Evolutionary conservation across 1,284 basidiomycete species (phyloP), one percentile per base, ranked within the genome.

Genomic region (Ganoderma multipileum): DNA sequence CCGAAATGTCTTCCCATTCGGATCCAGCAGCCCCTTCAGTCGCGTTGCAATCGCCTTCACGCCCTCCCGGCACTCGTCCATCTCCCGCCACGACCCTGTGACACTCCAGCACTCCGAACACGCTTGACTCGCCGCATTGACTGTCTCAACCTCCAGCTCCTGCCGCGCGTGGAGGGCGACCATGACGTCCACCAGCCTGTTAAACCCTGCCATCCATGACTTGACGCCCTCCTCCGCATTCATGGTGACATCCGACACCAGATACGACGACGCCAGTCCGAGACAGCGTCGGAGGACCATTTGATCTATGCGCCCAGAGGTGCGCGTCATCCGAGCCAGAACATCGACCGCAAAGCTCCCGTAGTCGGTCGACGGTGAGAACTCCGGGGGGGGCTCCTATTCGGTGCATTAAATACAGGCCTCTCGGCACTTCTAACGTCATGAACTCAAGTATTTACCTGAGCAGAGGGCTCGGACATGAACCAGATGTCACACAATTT

Each of bases 81-180:
- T 79, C 23, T 88, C 89, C 39, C 85, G 82, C 89, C 90, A 94
- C 20, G 86, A 86, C 0, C 87, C 87, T 0, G 89, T 87, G 5
- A 89, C 87, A 20, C 84, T 88, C 93, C 93, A 94, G 78, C 92
- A 93, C 77, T 94, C 93, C 3, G 92, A 92, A 76, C 92, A 94
- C 8, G 93, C 91, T 74, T 86, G 89, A 68, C 90, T 90, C 3
- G 91, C 91, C 52, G 84, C 87, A 74, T 88, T 89, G 55, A 94
- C 79, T 2, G 93, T 94, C 71, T 90, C 90, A 26, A 90, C 81
- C 73, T 93, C 89, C 61, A 94, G 84, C 74, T 91, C 88, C 44
- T 83, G 82, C 61, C 86, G 83, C 26, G 80, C 78, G 75, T 94
- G 91, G 41, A 94, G 83, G 20, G 87, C 90, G 60, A 90, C 83